Evolutionary conservation across 345 rosid species (phyloP).

Genomic region (Fremontodendron californicum): DNA sequence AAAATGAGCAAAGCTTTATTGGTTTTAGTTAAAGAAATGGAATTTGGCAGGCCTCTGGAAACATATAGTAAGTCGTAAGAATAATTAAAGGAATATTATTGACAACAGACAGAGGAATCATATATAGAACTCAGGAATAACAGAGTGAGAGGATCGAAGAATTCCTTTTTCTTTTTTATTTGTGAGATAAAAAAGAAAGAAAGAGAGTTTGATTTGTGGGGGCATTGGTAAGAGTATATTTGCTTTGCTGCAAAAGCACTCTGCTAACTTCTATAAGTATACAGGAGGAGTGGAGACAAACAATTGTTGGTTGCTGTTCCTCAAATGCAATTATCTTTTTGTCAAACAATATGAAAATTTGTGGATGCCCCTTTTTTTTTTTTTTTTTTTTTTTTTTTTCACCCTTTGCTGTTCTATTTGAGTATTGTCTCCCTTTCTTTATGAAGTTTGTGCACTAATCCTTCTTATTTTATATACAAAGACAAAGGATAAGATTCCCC

Average conservation of each 20-base stretch:
- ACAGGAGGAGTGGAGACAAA: background rate
- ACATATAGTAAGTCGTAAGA: background rate
- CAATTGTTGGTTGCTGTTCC: background rate
- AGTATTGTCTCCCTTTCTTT: background rate
- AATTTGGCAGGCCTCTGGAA: background rate
- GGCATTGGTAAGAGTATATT: background rate
- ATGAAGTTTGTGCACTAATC: background rate
- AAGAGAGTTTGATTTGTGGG: background rate
- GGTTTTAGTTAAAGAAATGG: background rate
- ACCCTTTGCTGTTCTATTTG: background rate
- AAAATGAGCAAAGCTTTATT: background rate
- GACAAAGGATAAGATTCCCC: background rate
- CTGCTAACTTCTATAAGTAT: background rate
- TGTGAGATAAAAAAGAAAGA: no score
- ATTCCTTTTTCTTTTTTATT: background rate
- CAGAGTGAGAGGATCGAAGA: background rate
- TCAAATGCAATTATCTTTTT: background rate
- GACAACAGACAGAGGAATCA: background rate
- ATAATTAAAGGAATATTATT: background rate
- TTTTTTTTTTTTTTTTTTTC: background rate
- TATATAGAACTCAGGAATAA: background rate
- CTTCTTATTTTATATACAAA: background rate
- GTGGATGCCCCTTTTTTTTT: background rate
- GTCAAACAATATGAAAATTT: background rate
- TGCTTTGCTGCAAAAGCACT: constrained; percentile 1